Evolutionary conservation across 2,329 filamentous ascomycete genomes (phyloP).

Genomic region (Aureobasidium sp.): DNA sequence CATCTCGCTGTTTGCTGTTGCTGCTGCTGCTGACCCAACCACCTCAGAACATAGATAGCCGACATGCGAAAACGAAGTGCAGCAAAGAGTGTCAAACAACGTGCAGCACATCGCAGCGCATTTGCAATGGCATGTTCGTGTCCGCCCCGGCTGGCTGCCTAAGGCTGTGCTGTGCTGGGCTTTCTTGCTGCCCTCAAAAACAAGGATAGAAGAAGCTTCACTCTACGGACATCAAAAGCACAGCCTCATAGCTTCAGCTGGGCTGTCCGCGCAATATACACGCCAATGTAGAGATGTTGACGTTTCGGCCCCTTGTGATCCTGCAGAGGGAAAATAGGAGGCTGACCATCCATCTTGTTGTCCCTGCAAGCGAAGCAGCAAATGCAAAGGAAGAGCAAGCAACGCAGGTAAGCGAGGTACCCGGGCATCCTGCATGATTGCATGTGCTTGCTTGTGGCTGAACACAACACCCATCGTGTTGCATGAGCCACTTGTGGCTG

Average conservation of each 20-base stretch:
- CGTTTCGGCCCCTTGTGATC: background rate
- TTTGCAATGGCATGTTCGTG: background rate
- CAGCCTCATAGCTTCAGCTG: constrained; percentile 1
- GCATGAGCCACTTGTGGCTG: constrained; percentile 9
- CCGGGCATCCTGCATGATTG: background rate
- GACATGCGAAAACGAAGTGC: background rate
- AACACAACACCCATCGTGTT: background rate
- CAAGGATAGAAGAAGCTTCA: background rate
- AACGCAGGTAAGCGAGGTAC: background rate
- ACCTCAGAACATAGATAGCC: background rate
- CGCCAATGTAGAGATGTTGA: background rate
- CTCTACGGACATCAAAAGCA: background rate
- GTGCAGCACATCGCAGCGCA: background rate
- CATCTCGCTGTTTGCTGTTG: background rate
- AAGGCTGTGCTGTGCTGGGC: background rate
- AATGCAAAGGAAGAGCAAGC: background rate
- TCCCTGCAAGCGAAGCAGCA: background rate
- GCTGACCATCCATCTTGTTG: background rate
- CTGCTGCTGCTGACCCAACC: background rate
- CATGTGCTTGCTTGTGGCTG: constrained; percentile 1
- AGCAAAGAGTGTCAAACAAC: background rate
- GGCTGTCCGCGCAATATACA: background rate
- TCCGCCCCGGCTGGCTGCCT: background rate
- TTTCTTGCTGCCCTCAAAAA: background rate
- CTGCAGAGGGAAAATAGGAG: background rate